Conservation (phyloP, 1,284 basidiomycete species). For the Rhodotorula sp. region DNA sequence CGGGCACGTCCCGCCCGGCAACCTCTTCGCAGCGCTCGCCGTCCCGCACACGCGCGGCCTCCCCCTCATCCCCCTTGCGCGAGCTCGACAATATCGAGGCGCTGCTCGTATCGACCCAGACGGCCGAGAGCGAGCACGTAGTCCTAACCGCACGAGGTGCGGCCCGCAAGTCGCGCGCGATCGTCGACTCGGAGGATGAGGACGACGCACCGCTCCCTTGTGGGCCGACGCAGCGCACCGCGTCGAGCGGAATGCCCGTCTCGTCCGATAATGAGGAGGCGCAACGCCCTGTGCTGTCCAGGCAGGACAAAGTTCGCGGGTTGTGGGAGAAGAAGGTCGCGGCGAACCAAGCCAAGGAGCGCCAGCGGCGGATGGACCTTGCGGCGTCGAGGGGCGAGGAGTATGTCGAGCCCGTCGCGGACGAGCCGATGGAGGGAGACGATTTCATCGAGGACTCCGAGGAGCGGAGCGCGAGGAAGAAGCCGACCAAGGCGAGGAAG, state of each 20-base stretch:
- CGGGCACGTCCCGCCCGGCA: not conserved
- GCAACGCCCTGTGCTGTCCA: not conserved
- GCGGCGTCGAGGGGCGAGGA: not conserved
- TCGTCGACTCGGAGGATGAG: slow-evolving; percentile 29
- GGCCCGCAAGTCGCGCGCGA: not conserved
- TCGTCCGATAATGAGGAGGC: slow-evolving; percentile 3
- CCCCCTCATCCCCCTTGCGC: not conserved
- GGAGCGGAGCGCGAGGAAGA: slow-evolving; percentile 1
- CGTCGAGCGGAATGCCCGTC: not conserved
- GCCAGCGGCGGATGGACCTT: not conserved
- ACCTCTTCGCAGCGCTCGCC: not conserved
- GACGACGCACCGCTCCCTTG: slow-evolving; percentile 3
- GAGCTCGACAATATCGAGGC: slow-evolving; percentile 4
- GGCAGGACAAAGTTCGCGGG: slow-evolving; percentile 1
- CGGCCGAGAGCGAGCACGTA: not conserved
- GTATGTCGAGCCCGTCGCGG: not conserved
- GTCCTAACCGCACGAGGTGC: not conserved
- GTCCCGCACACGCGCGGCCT: not conserved
- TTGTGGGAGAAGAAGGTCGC: slow-evolving; percentile 11
- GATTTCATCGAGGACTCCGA: slow-evolving; percentile 7
- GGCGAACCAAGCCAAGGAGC: not conserved
- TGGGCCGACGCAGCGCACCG: not conserved
- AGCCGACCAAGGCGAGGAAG: not conserved
- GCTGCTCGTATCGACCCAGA: not conserved
- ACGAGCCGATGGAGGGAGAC: not conserved